A percentile compares a stretch with the other conserved stretches of the same genome.
phyloP scores from a whole-genome alignment of 2,329 filamentous ascomycete species.

The Hypoxylon sp. region DNA sequence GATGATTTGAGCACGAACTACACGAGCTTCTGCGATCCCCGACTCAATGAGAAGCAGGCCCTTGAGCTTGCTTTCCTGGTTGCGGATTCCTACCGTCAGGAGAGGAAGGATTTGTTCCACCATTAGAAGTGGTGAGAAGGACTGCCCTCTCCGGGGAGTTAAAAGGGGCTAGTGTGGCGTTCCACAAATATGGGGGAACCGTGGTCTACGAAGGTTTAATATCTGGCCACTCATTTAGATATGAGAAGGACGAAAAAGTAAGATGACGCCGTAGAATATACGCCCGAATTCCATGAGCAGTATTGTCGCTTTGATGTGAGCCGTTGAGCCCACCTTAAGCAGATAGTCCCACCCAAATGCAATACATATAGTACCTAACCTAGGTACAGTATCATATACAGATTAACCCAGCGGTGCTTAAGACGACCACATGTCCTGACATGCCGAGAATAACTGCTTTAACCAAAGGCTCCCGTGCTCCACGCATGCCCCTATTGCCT shows the following conservation, averaged over 20 bases:
- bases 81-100: constrained; percentile 78
- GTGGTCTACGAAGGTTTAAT: background rate
- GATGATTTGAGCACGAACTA: constrained; percentile 92
- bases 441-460: background rate
- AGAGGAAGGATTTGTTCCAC: constrained; percentile 48
- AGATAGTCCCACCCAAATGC: background rate
- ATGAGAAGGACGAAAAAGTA: background rate
- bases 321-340: background rate
- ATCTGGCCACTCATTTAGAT: background rate
- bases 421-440: background rate
- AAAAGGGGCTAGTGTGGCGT: background rate
- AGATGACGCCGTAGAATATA: background rate
- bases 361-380: background rate
- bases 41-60: constrained; percentile 97
- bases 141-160: background rate
- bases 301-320: background rate
- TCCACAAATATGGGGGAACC: background rate
- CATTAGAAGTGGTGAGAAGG: constrained; percentile 20
- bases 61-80: constrained; percentile 95
- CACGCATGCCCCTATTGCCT: background rate
- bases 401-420: background rate
- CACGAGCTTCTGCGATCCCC: constrained; percentile 94
- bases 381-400: background rate
- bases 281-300: background rate
- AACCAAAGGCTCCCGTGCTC: background rate